Conservation (phyloP, 1,284 basidiomycete genomes). For the Leccinum subspadiceum region DNA sequence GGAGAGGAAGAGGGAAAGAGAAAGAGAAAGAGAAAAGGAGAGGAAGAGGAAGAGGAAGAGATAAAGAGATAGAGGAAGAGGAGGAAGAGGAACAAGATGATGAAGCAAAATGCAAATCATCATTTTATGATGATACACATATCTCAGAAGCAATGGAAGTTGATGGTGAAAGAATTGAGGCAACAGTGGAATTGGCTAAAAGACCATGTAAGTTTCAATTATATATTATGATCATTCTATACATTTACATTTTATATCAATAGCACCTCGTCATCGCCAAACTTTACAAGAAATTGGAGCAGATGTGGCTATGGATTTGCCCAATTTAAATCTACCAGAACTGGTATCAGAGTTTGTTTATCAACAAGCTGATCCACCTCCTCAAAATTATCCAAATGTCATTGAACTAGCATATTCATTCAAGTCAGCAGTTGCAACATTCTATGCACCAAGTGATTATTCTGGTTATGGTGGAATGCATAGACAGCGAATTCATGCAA, state of each 20-base stretch:
- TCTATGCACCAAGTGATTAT: neutral
- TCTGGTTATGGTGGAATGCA: neutral
- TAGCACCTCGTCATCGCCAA: neutral
- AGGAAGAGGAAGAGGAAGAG: too few species aligned
- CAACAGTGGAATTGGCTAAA: neutral
- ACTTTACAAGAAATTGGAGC: neutral
- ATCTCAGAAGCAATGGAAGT: neutral
- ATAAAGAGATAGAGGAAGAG: too few species aligned
- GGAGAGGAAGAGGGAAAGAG: too few species aligned
- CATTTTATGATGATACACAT: neutral
- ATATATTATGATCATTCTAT: neutral
- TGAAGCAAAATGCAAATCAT: neutral
- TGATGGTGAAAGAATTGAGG: neutral
- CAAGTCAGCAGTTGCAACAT: neutral
- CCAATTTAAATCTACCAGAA: neutral
- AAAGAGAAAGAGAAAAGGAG: too few species aligned
- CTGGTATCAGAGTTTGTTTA: neutral
- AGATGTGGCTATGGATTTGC: neutral
- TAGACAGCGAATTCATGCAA: neutral
- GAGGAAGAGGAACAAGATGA: neutral
- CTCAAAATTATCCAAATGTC: neutral
- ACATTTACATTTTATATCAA: neutral
- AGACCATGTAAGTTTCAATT: neutral
- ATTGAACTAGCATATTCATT: neutral
- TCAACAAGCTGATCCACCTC: neutral